A percentile compares a stretch with the other conserved stretches of the same genome.
Conservation (phyloP, 1,139 yeast genomes). For the Magnusiomyces paraingens region DNA sequence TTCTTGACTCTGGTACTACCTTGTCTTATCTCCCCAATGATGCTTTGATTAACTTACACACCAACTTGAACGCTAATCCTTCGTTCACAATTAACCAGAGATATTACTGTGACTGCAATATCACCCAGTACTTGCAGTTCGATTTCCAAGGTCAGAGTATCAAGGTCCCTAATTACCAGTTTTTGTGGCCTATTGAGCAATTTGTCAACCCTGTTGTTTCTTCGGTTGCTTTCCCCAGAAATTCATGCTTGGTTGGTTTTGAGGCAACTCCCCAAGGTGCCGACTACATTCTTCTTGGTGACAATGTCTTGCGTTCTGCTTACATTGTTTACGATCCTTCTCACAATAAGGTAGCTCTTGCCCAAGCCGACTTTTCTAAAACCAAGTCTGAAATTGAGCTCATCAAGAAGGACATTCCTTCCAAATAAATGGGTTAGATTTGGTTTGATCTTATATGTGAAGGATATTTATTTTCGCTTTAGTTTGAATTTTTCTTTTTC, state of each 20-base stretch:
- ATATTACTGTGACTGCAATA: slow-evolving; percentile 36
- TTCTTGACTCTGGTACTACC: slow-evolving; percentile 67
- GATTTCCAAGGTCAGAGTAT: slow-evolving; percentile 45
- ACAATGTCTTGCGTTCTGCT: slow-evolving; percentile 47
- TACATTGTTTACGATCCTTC: slow-evolving; percentile 53
- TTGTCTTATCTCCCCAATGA: slow-evolving; percentile 45
- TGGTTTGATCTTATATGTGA: too few species aligned
- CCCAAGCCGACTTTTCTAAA: slow-evolving; percentile 37
- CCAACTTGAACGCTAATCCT: slow-evolving; percentile 34
- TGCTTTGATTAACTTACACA: slow-evolving; percentile 32
- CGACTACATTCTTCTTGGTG: slow-evolving; percentile 39
- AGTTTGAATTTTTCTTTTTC: too few species aligned
- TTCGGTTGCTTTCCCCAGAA: slow-evolving; percentile 31
- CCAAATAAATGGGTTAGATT: neutral
- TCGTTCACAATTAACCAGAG: slow-evolving; percentile 33
- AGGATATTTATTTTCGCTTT: too few species aligned
- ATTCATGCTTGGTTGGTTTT: slow-evolving; percentile 34
- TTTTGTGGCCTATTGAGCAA: slow-evolving; percentile 35
- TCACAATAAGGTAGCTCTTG: slow-evolving; percentile 45
- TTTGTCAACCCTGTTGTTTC: slow-evolving; percentile 31
- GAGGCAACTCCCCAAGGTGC: slow-evolving; percentile 28
- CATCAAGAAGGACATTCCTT: slow-evolving; percentile 26
- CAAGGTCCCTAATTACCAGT: slow-evolving; percentile 42
- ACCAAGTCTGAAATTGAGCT: slow-evolving; percentile 28
- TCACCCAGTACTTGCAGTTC: slow-evolving; percentile 34